Conservation (phyloP, 116 monocot species). For the Posidonia oceanica region DNA sequence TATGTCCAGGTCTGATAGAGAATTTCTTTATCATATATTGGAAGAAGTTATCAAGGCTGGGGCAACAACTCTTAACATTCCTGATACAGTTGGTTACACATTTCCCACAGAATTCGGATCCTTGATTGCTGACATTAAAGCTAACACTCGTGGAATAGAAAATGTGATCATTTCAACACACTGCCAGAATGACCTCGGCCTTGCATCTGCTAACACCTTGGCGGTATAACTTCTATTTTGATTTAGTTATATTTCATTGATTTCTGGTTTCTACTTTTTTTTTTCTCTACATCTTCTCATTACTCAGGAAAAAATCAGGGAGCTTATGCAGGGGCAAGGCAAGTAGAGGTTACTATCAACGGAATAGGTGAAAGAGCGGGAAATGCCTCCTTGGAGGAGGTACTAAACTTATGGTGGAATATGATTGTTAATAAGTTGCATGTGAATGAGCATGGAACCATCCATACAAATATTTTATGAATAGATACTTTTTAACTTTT, state of each 20-base stretch:
- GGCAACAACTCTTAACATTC: constrained; percentile 91
- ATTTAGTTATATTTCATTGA: constrained; percentile 1
- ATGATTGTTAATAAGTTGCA: not conserved
- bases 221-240: constrained; percentile 37
- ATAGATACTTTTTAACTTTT: too few relatives aligned
- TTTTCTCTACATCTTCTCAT: constrained; percentile 6
- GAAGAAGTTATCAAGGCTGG: constrained; percentile 95
- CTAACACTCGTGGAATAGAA: constrained; percentile 79
- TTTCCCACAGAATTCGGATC: constrained; percentile 70
- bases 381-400: constrained; percentile 98
- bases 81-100: constrained; percentile 97
- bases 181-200: constrained; percentile 98
- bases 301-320: constrained; percentile 40
- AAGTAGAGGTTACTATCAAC: constrained; percentile 88
- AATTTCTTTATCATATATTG: constrained; percentile 77
- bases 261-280: not conserved
- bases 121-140: constrained; percentile 78
- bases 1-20: constrained; percentile 62
- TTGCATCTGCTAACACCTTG: constrained; percentile 88
- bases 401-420: constrained; percentile 7
- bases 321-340: constrained; percentile 77
- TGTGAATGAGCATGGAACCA: too few relatives aligned
- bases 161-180: constrained; percentile 95
- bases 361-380: constrained; percentile 99
- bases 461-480: too few relatives aligned